Evolutionary conservation across 2,329 filamentous ascomycete genomes (phyloP).

Genomic region (Colletotrichum musae): DNA sequence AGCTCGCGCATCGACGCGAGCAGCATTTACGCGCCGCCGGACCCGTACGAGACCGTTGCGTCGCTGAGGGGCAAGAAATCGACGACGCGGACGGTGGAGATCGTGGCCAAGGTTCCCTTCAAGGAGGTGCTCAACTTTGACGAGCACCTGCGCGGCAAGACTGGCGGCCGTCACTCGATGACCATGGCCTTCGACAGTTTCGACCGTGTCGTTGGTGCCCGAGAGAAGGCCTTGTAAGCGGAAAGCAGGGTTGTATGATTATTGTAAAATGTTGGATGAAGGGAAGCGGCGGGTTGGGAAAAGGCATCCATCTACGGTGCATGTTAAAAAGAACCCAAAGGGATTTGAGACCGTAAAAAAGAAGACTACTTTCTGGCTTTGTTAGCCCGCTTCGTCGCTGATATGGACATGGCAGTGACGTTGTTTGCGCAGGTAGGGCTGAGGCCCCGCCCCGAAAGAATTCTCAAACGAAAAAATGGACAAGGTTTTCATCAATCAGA

Average conservation of each 20-base stretch:
- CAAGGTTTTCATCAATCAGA: not conserved
- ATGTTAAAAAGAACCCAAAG: too few relatives aligned
- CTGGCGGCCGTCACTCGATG: constrained; percentile 80
- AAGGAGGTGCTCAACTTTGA: constrained; percentile 98
- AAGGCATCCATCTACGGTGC: too few relatives aligned
- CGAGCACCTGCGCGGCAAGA: constrained; percentile 89
- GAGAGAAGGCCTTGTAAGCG: constrained; percentile 63
- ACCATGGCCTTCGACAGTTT: constrained; percentile 73
- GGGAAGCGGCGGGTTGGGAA: not conserved
- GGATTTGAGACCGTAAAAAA: too few relatives aligned
- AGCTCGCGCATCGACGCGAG: constrained; percentile 73
- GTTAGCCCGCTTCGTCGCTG: too few relatives aligned
- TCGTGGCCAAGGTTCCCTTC: constrained; percentile 89
- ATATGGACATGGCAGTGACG: too few relatives aligned
- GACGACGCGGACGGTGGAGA: constrained; percentile 68
- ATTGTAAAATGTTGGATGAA: not conserved
- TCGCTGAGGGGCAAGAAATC: constrained; percentile 69
- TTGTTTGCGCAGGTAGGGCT: too few relatives aligned
- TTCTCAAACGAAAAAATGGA: not conserved
- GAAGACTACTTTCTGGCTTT: too few relatives aligned
- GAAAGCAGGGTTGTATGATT: constrained; percentile 3
- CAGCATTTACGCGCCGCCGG: constrained; percentile 88
- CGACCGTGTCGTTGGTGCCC: constrained; percentile 66
- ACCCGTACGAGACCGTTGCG: constrained; percentile 79
- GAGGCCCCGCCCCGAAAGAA: too few relatives aligned